Evolutionary conservation across 1,284 basidiomycete genomes (phyloP), one percentile per base, ranked within the genome.

Genomic region (Coniferiporia weirii): DNA sequence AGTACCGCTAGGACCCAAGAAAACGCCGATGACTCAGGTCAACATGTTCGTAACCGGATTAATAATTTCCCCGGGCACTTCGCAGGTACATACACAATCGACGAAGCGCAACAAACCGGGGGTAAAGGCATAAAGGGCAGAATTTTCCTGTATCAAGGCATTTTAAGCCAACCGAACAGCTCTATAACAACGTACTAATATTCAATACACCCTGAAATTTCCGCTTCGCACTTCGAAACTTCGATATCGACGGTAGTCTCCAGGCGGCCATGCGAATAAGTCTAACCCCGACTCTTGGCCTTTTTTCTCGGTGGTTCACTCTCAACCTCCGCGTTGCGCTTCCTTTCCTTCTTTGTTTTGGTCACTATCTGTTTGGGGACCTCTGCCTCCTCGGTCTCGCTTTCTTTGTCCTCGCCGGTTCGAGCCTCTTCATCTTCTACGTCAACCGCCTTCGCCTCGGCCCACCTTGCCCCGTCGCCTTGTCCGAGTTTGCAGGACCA

Each of bases 401-500:
- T 66, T 44, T 65, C 68, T 60, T 71, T 71, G 9, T 65, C 63
- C 34, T 17, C 61, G 27, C 60, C 65, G 13, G 56, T 54, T 19
- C 57, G 62, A 36, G 60, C 56, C 55, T 60, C 57, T 46, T 66
- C 68, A 43, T 68, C 71, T 38, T 56, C 65, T 44, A 69, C 69
- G 35, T 64, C 67, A 6, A 67, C 67, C 27, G 66, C 70, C 32
- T 69, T 73, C 10, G 74, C 73, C 20, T 72, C 71, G 57, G 78
- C 71, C 85, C 86, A 91, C 43, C 85, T 75, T 7, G 80, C 85
- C 40, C 80, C 83, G 50, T 82, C 79, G 4, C 78, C 77, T 12
- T 76, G 77, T 51, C 85, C 82, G n/a, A 94, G 75, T 12, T 77
- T 74, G 68, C 88, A 90, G 47, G 79, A 84, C 93, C 94, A 99